Conservation (phyloP, 2,329 filamentous ascomycete species). For the Cladophialophora yegresii region DNA sequence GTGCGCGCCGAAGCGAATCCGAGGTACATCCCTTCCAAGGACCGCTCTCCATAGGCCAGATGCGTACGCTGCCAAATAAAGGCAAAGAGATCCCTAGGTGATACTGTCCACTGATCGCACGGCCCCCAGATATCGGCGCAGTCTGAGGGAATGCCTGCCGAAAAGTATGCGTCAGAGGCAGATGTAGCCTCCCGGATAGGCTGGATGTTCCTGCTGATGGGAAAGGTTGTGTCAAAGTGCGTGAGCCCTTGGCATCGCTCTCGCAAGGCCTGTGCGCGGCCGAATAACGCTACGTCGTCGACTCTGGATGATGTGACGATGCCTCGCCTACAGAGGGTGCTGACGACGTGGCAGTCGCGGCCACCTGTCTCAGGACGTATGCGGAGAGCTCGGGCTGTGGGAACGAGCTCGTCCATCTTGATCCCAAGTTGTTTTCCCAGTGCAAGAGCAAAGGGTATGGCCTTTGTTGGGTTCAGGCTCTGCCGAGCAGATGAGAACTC, state of each 20-base stretch:
- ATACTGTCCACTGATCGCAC: not conserved
- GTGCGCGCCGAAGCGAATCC: not conserved
- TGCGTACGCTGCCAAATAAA: not conserved
- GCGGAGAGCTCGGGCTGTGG: not conserved
- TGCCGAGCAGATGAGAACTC: not conserved
- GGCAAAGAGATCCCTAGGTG: not conserved
- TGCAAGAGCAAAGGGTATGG: not conserved
- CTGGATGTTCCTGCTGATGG: too few relatives aligned
- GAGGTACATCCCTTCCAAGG: not conserved
- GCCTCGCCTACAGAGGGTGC: not conserved
- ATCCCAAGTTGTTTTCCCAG: not conserved
- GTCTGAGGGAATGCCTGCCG: too few relatives aligned
- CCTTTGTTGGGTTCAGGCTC: not conserved
- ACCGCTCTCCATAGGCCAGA: not conserved
- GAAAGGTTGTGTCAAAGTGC: not conserved
- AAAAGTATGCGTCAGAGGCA: too few relatives aligned
- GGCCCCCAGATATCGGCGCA: not conserved
- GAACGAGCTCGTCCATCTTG: not conserved
- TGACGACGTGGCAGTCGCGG: not conserved
- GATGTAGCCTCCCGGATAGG: too few relatives aligned
- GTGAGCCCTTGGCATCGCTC: not conserved
- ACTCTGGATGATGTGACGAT: not conserved
- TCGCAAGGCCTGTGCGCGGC: not conserved
- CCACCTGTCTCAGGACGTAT: not conserved
- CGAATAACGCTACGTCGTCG: not conserved